These are phyloP conservation scores for Petunia secreta DNA, from an alignment of 257 asterid species.

Conservation along the genomic window DNA sequence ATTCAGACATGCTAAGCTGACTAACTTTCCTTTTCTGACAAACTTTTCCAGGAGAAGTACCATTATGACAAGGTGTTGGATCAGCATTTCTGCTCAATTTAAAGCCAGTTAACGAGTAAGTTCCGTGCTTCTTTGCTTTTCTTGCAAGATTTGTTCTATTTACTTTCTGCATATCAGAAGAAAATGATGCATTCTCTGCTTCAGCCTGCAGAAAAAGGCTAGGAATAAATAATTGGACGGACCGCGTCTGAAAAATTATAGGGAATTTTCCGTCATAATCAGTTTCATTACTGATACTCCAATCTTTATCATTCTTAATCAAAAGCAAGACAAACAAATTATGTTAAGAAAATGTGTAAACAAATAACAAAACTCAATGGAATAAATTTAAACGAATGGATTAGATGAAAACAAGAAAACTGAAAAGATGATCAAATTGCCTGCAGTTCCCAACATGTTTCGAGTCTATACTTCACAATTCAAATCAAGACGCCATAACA, in stretches of 20 bases:
- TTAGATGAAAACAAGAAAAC: neutral
- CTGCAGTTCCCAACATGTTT: neutral
- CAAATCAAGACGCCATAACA: neutral
- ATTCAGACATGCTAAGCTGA: conserved; percentile 4
- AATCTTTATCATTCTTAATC: neutral
- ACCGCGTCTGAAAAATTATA: no score
- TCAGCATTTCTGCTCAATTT: neutral
- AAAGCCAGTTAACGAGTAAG: neutral
- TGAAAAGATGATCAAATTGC: neutral
- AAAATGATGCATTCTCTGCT: neutral
- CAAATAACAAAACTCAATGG: neutral
- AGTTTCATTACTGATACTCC: neutral
- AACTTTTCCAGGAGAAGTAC: conserved; percentile 12
- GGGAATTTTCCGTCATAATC: neutral
- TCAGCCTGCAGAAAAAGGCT: neutral
- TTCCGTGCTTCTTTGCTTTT: conserved; percentile 2
- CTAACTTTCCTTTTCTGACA: neutral
- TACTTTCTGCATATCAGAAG: neutral
- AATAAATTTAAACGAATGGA: neutral
- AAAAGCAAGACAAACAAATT: neutral
- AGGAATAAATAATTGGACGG: neutral
- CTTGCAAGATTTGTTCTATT: neutral
- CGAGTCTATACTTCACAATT: neutral
- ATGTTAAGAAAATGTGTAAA: neutral
- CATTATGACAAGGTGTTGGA: neutral